phyloP scores from a whole-genome alignment of 352 stramenopile species.

The Phytophthora hybrid region DNA sequence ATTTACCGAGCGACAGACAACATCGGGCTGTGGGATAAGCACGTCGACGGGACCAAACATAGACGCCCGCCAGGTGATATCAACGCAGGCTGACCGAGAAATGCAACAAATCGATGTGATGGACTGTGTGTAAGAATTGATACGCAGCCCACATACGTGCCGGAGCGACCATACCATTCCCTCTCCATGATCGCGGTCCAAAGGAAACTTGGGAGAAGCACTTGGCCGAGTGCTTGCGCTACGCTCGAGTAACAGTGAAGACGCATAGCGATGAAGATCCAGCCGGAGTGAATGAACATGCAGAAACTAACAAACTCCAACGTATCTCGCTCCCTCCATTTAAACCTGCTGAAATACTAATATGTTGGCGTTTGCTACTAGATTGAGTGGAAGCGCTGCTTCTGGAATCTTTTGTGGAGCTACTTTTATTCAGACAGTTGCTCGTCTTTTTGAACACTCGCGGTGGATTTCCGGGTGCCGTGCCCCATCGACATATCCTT shows the following conservation, averaged over 20 bases:
- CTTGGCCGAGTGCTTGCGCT: background rate
- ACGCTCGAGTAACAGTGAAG: conserved; percentile 4
- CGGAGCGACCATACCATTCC: background rate
- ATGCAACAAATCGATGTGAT: conserved; percentile 5
- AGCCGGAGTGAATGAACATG: background rate
- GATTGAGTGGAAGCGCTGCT: conserved; percentile 9
- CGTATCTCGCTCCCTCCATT: background rate
- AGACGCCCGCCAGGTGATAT: conserved; percentile 5
- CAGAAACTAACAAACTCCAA: background rate
- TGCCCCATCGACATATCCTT: conserved; percentile 10
- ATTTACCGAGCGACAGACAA: too few relatives aligned
- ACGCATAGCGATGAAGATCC: background rate
- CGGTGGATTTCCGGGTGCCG: conserved; percentile 3
- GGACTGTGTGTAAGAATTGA: conserved; percentile 8
- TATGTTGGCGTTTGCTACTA: background rate
- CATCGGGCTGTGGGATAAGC: background rate
- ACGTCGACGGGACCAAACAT: background rate
- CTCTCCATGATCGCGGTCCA: background rate
- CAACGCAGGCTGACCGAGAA: background rate
- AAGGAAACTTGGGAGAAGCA: too few relatives aligned
- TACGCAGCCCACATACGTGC: conserved; percentile 1
- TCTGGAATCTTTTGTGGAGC: conserved; percentile 5
- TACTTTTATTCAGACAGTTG: conserved; percentile 4
- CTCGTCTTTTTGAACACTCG: conserved; percentile 16
- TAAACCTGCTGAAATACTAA: background rate